These are phyloP conservation scores for Truncatella angustata DNA, from an alignment of 2,329 filamentous ascomycete genomes.

Conservation along the genomic window DNA sequence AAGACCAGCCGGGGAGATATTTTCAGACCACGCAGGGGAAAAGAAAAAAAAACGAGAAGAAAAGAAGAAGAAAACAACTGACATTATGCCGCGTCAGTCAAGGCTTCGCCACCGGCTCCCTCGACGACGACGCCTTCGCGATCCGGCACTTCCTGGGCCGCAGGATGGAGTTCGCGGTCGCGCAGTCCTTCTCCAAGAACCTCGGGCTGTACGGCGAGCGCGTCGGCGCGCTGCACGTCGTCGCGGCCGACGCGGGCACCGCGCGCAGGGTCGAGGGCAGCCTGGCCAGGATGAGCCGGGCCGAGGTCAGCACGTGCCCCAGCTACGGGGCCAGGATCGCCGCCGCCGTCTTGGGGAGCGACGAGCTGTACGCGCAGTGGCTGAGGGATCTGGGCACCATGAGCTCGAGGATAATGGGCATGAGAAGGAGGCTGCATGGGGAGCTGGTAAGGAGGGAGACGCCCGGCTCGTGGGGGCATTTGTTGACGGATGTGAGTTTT, in stretches of 20 bases:
- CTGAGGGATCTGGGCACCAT: constrained; percentile 33
- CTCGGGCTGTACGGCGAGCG: constrained; percentile 45
- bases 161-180: constrained; percentile 32
- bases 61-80: too few relatives aligned
- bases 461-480: constrained; percentile 35
- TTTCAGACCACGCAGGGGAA: too few relatives aligned
- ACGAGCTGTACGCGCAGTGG: constrained; percentile 31
- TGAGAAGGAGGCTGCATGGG: constrained; percentile 32
- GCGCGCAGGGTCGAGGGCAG: constrained; percentile 21
- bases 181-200: constrained; percentile 63
- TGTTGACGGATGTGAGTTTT: too few relatives aligned
- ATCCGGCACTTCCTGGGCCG: constrained; percentile 30
- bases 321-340: constrained; percentile 34
- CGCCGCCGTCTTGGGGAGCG: constrained; percentile 27
- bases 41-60: too few relatives aligned
- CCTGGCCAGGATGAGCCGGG: constrained; percentile 30
- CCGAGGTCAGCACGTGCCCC: constrained; percentile 34
- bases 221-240: constrained; percentile 28
- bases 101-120: constrained; percentile 28
- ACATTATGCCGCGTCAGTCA: too few relatives aligned
- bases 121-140: constrained; percentile 29
- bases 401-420: constrained; percentile 32
- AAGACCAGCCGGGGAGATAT: too few relatives aligned
- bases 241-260: constrained; percentile 18
- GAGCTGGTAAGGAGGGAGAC: constrained; percentile 29